phyloP scores from a whole-genome alignment of 2,329 filamentous ascomycete genomes.

The Apiospora marii region DNA sequence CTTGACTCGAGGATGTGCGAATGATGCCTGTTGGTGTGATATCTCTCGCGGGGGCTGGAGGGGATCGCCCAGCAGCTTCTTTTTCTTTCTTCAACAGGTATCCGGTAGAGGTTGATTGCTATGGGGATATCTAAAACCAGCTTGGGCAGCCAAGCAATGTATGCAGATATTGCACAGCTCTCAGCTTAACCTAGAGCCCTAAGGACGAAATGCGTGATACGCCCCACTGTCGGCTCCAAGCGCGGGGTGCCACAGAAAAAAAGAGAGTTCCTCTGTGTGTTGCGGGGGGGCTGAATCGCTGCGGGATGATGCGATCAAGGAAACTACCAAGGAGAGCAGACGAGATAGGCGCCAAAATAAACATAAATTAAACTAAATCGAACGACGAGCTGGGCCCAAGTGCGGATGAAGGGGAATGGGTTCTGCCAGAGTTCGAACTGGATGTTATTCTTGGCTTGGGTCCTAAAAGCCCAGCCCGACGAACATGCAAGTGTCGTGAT shows the following conservation, averaged over 20 bases:
- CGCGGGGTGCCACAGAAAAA: slow-evolving; percentile 14
- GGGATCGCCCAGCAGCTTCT: not conserved
- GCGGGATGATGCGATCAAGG: not conserved
- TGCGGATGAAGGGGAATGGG: not conserved
- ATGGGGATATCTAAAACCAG: not conserved
- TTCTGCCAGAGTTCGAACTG: not conserved
- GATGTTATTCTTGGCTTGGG: not conserved
- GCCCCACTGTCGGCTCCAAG: slow-evolving; percentile 15
- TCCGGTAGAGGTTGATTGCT: not conserved
- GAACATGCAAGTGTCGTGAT: not conserved
- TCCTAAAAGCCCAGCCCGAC: not conserved
- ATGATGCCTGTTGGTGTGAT: not conserved
- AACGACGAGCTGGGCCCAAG: slow-evolving; percentile 12
- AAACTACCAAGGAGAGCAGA: not conserved
- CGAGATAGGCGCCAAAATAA: slow-evolving; percentile 3
- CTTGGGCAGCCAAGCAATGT: not conserved
- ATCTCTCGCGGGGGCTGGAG: not conserved
- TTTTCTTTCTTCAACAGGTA: not conserved
- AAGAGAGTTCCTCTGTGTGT: not conserved
- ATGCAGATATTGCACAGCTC: not conserved
- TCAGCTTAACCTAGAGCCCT: not conserved
- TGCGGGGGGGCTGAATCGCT: not conserved
- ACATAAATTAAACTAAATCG: not conserved
- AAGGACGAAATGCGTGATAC: slow-evolving; percentile 13
- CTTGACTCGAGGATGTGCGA: slow-evolving; percentile 8